phyloP scores from a whole-genome alignment of 495 filamentous ascomycete species.

The Margaritispora aquatica region DNA sequence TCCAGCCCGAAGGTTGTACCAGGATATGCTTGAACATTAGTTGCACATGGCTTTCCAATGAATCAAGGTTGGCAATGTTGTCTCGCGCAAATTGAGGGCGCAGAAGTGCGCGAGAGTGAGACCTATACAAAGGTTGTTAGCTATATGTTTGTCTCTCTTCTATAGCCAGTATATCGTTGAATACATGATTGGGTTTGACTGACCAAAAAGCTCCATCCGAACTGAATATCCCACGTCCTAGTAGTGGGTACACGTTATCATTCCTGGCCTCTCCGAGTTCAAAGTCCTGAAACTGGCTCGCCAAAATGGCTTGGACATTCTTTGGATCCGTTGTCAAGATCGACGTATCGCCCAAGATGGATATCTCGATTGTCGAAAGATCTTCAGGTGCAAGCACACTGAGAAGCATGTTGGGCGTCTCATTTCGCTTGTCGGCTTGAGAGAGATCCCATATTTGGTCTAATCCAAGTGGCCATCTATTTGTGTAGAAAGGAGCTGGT shows the following conservation, averaged over 20 bases:
- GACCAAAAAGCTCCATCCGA: constrained; percentile 34
- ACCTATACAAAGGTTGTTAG: background rate
- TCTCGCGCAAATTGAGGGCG: constrained; percentile 33
- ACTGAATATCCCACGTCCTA: constrained; percentile 43
- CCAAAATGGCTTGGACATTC: constrained; percentile 35
- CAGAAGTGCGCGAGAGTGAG: constrained; percentile 33
- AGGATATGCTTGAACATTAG: background rate
- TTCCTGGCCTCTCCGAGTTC: constrained; percentile 14
- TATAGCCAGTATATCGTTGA: no score
- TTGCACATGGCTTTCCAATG: constrained; percentile 44
- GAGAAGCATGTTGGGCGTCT: background rate
- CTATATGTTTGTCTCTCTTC: background rate
- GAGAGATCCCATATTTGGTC: constrained; percentile 17
- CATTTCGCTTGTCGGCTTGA: background rate
- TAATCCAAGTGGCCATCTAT: background rate
- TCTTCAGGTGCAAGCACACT: background rate
- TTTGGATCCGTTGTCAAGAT: constrained; percentile 15
- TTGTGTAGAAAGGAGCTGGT: constrained; percentile 4
- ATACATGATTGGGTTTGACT: background rate
- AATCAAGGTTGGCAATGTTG: constrained; percentile 42
- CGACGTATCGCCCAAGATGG: background rate
- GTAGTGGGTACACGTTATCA: constrained; percentile 23
- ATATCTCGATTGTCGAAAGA: background rate
- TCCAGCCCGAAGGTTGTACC: background rate
- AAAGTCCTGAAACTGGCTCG: constrained; percentile 32